phyloP scores from a whole-genome alignment of 768 basidiomycete genomes.

The Mycena olivaceomarginata region DNA sequence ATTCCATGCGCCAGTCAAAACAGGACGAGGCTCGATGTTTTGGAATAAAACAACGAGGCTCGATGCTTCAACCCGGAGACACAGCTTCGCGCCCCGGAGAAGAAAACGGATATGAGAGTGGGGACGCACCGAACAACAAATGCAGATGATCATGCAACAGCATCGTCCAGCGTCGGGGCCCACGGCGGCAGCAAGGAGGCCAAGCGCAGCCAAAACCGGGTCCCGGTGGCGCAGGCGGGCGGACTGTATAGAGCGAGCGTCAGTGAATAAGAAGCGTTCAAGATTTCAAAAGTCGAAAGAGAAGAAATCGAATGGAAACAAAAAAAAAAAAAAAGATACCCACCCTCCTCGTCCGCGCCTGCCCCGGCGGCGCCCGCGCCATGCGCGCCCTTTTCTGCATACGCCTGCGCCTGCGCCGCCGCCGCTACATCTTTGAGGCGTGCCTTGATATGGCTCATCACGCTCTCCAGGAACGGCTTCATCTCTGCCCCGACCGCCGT shows the following conservation, averaged over 20 bases:
- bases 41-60: too few relatives aligned
- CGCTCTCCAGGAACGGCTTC: constrained; percentile 96
- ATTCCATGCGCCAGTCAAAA: too few relatives aligned
- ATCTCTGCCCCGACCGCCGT: constrained; percentile 94
- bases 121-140: constrained; percentile 81
- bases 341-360: too few relatives aligned
- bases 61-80: too few relatives aligned
- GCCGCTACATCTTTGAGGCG: constrained; percentile 32
- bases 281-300: too few relatives aligned
- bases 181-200: constrained; percentile 95
- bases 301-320: too few relatives aligned
- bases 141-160: constrained; percentile 97
- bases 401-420: neutral
- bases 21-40: too few relatives aligned
- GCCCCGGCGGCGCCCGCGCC: too few relatives aligned
- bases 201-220: constrained; percentile 97
- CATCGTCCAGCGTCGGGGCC: constrained; percentile 96
- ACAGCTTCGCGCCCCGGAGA: too few relatives aligned
- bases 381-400: too few relatives aligned
- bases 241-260: constrained; percentile 11
- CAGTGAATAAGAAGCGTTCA: neutral
- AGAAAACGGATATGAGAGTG: too few relatives aligned
- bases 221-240: constrained; percentile 89
- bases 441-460: constrained; percentile 91
- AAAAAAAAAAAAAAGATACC: too few relatives aligned